phyloP scores from a whole-genome alignment of 352 stramenopile genomes.

The Phytophthora europaea region DNA sequence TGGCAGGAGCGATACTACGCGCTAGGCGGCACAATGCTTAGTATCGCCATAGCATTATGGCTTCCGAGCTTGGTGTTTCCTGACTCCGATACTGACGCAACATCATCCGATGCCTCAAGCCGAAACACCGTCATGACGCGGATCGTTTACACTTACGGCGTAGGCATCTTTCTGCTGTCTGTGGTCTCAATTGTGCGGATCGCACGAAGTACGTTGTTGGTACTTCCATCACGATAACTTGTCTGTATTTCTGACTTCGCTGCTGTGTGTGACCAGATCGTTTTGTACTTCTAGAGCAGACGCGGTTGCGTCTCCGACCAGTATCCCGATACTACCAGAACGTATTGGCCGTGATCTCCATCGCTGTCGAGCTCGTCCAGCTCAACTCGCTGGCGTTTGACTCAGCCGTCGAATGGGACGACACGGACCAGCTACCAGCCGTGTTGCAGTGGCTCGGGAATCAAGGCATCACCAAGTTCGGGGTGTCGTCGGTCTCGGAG shows the following conservation, averaged over 20 bases:
- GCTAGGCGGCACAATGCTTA: constrained; percentile 41
- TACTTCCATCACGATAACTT: neutral
- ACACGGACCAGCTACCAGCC: constrained; percentile 54
- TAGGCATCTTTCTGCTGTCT: constrained; percentile 43
- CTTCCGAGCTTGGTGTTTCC: constrained; percentile 5
- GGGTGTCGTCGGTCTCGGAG: constrained; percentile 18
- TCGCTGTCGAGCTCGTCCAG: constrained; percentile 65
- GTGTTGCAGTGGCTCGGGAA: constrained; percentile 51
- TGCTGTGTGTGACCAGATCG: constrained; percentile 43
- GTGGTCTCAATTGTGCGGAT: constrained; percentile 53
- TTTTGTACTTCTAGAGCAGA: constrained; percentile 65
- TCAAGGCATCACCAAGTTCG: constrained; percentile 32
- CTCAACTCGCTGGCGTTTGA: constrained; percentile 74
- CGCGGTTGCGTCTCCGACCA: constrained; percentile 55
- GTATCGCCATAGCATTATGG: constrained; percentile 19
- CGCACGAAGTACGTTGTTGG: constrained; percentile 38
- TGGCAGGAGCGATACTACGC: constrained; percentile 61
- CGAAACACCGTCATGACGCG: constrained; percentile 51
- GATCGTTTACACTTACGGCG: constrained; percentile 52
- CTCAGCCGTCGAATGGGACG: constrained; percentile 59
- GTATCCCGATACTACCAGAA: constrained; percentile 67
- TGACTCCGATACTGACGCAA: neutral
- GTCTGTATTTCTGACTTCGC: neutral
- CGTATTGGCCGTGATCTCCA: constrained; percentile 44
- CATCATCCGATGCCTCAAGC: constrained; percentile 9